Evolutionary conservation across 768 basidiomycete genomes (phyloP).

Genomic region (Peribolospora kevripleyi): DNA sequence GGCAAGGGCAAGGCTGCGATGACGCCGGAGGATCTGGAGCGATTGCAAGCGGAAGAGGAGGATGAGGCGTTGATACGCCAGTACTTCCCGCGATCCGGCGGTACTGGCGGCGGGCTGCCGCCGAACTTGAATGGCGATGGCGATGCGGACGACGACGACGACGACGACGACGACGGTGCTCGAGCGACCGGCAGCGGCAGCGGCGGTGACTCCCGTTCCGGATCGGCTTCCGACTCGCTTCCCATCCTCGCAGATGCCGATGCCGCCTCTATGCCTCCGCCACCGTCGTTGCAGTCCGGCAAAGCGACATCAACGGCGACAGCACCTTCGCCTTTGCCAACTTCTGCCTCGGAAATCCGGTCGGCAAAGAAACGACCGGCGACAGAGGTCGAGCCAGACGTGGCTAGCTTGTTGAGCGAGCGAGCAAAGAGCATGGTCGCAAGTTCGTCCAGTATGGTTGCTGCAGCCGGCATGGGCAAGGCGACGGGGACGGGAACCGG

Average conservation of each 20-base stretch:
- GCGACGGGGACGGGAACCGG: conserved; percentile 6
- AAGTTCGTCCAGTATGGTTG: conserved; percentile 10
- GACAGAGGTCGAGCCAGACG: conserved; percentile 45
- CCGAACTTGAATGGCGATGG: conserved; percentile 1
- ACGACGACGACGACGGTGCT: conserved; percentile 3
- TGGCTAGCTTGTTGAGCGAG: conserved; percentile 44
- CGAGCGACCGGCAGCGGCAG: background rate
- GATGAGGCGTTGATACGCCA: conserved; percentile 42
- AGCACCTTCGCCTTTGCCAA: background rate
- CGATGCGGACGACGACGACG: background rate
- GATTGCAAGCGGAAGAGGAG: conserved; percentile 42
- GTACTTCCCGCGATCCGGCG: conserved; percentile 10
- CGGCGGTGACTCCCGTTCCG: background rate
- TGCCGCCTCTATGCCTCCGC: conserved; percentile 10
- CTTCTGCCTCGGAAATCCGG: conserved; percentile 1
- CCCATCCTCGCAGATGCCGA: conserved; percentile 12
- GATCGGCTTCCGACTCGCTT: conserved; percentile 6
- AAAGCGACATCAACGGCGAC: conserved; percentile 8
- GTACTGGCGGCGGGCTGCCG: conserved; percentile 6
- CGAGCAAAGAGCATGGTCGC: conserved; percentile 35
- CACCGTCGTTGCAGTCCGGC: conserved; percentile 13
- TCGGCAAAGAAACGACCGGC: conserved; percentile 48
- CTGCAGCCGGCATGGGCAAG: conserved; percentile 4
- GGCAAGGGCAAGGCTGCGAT: conserved; percentile 26
- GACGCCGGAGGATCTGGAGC: conserved; percentile 42